A percentile compares a stretch with the other conserved stretches of the same genome.
Conservation (phyloP, 202 grass and related monocot species). For the Panicum virgatum region DNA sequence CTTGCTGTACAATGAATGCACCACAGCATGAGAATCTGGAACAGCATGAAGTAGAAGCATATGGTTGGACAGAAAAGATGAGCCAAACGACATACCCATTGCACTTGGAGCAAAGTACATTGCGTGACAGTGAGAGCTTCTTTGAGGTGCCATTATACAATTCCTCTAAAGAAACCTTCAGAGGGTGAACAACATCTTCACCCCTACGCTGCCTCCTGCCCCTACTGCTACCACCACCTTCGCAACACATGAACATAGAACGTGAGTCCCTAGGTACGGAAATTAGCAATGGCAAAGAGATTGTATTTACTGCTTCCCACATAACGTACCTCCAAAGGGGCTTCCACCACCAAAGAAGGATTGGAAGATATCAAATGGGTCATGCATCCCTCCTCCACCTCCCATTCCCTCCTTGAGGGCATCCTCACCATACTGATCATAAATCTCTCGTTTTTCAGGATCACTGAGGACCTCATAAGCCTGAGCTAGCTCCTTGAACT, state of each 20-base stretch:
- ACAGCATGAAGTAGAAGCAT: not conserved
- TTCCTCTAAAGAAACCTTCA: slow-evolving; percentile 80
- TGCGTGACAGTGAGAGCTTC: slow-evolving; percentile 83
- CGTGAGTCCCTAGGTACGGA: not conserved
- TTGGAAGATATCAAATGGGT: slow-evolving; percentile 86
- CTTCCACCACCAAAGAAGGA: slow-evolving; percentile 80
- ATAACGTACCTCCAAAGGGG: slow-evolving; percentile 64
- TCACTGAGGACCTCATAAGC: slow-evolving; percentile 94
- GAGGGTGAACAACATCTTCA: slow-evolving; percentile 90
- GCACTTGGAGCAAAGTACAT: slow-evolving; percentile 83
- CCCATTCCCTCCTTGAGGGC: slow-evolving; percentile 99
- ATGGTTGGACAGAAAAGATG: not conserved
- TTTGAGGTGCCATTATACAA: slow-evolving; percentile 87
- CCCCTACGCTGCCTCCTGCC: slow-evolving; percentile 78
- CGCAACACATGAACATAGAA: not conserved
- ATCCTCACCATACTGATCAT: slow-evolving; percentile 95
- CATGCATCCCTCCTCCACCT: slow-evolving; percentile 61
- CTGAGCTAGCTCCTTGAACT: slow-evolving; percentile 95
- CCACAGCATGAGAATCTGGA: not conserved
- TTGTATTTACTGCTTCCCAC: not conserved
- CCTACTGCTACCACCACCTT: slow-evolving; percentile 67
- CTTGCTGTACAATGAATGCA: slow-evolving; percentile 51
- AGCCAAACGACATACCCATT: slow-evolving; percentile 48
- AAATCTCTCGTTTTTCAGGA: slow-evolving; percentile 85
- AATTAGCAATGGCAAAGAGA: not conserved